A percentile compares a stretch with the other conserved stretches of the same genome.
Evolutionary conservation across 371 early-diverging fungal species (phyloP).

Genomic region (Rhizomucor pusillus): DNA sequence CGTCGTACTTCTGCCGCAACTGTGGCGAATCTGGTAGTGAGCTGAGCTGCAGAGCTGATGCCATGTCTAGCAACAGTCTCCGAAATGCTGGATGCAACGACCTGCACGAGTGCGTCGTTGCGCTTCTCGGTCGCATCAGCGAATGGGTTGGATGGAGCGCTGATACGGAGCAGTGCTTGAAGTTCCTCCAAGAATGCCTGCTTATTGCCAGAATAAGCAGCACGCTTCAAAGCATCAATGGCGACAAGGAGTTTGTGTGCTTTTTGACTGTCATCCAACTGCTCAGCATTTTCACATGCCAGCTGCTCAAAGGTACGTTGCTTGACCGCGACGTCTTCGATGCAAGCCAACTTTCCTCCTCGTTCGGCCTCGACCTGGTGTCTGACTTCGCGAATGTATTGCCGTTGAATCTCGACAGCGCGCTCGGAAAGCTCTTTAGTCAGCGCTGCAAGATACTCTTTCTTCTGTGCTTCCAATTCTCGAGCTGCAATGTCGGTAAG

Average conservation of each 20-base stretch:
- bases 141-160: slow-evolving; percentile 35
- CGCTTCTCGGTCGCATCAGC: slow-evolving; percentile 45
- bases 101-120: slow-evolving; percentile 64
- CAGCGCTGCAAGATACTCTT: slow-evolving; percentile 31
- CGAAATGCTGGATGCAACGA: slow-evolving; percentile 65
- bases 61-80: slow-evolving; percentile 62
- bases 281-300: slow-evolving; percentile 58
- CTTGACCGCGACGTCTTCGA: slow-evolving; percentile 77
- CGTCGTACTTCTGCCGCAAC: slow-evolving; percentile 74
- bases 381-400: slow-evolving; percentile 68
- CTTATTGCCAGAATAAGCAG: slow-evolving; percentile 35
- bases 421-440: slow-evolving; percentile 46
- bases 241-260: slow-evolving; percentile 56
- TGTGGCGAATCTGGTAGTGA: slow-evolving; percentile 71
- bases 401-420: slow-evolving; percentile 52
- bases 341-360: slow-evolving; percentile 82
- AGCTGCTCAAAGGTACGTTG: slow-evolving; percentile 72
- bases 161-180: slow-evolving; percentile 45
- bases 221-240: slow-evolving; percentile 52
- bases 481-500: slow-evolving; percentile 21
- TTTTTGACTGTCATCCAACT: slow-evolving; percentile 52
- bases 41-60: slow-evolving; percentile 68
- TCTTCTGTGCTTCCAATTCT: slow-evolving; percentile 44
- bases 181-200: slow-evolving; percentile 73
- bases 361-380: slow-evolving; percentile 87